Conservation (phyloP, 345 rosid species). For the Eucalyptus brandiana region DNA sequence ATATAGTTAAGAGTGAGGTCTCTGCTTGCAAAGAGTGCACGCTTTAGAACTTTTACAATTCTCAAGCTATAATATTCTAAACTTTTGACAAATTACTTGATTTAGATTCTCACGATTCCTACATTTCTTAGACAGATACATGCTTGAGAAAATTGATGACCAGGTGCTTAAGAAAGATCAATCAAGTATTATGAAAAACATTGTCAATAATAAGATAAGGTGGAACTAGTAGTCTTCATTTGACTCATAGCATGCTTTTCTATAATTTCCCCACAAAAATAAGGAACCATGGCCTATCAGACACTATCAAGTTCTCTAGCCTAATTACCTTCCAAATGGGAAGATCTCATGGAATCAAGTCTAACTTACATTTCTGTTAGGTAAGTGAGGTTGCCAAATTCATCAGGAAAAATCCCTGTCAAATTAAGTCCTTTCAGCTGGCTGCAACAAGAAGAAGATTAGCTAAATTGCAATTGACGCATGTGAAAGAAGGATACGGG, state of each 20-base stretch:
- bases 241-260: not conserved
- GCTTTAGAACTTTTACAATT: not conserved
- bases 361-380: conserved; percentile 45
- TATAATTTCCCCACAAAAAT: not conserved
- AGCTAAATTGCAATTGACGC: not conserved
- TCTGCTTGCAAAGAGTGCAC: conserved; percentile 7
- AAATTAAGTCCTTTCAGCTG: conserved; percentile 37
- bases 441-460: conserved; percentile 10
- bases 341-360: not conserved
- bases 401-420: conserved; percentile 52
- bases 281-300: not conserved
- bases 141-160: not conserved
- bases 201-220: not conserved
- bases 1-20: conserved; percentile 69
- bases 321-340: not conserved
- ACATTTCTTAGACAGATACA: not conserved
- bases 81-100: not conserved
- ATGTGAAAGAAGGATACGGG: not conserved
- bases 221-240: not conserved
- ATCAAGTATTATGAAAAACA: not conserved
- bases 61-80: not conserved
- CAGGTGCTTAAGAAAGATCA: not conserved
- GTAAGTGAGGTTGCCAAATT: conserved; percentile 43
- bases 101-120: not conserved
- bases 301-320: not conserved